A percentile compares a stretch with the other conserved stretches of the same genome.
Evolutionary conservation across 2,329 filamentous ascomycete genomes (phyloP).

Genomic region (Escovopsis sp.): DNA sequence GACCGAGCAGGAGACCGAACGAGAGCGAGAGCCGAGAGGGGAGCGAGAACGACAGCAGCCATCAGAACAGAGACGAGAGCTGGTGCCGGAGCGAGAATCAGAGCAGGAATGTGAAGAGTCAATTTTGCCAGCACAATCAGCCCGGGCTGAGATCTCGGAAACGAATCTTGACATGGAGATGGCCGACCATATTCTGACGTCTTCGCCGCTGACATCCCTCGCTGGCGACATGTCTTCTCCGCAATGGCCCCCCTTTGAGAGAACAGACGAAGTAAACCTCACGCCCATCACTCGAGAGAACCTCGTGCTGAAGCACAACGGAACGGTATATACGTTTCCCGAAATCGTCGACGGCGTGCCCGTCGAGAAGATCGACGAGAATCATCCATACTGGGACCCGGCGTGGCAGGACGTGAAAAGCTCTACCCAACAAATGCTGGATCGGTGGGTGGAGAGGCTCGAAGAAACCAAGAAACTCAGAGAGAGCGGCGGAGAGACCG

Average conservation of each 20-base stretch:
- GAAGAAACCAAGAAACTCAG: slow-evolving; percentile 21
- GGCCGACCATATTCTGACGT: no score
- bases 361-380: slow-evolving; percentile 32
- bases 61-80: no score
- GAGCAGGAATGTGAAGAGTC: no score
- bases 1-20: no score
- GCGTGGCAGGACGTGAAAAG: slow-evolving; percentile 34
- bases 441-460: slow-evolving; percentile 34
- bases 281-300: slow-evolving; percentile 27
- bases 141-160: no score
- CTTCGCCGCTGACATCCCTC: no score
- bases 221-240: slow-evolving; percentile 1
- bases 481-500: slow-evolving; percentile 18
- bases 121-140: no score
- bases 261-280: background rate
- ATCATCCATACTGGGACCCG: slow-evolving; percentile 41
- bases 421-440: slow-evolving; percentile 27
- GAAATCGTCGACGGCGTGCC: slow-evolving; percentile 39
- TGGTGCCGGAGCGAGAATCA: no score
- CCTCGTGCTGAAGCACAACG: slow-evolving; percentile 33
- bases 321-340: slow-evolving; percentile 34
- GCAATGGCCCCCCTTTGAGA: background rate
- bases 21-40: no score
- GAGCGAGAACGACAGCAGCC: no score
- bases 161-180: no score